Evolutionary conservation across 768 basidiomycete genomes (phyloP).

Genomic region (Pholiota molesta): DNA sequence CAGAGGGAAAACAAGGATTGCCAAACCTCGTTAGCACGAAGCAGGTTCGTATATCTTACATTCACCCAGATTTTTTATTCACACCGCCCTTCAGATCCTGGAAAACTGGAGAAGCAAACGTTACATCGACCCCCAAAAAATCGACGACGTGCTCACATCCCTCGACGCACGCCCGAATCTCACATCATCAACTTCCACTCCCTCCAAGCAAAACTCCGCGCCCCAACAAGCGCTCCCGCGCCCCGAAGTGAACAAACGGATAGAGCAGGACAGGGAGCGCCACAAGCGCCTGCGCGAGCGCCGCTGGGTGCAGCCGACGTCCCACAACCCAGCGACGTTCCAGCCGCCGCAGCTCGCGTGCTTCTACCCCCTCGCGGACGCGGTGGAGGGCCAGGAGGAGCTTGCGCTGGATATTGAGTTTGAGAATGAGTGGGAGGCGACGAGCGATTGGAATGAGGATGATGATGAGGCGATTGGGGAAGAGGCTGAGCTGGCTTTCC

Average conservation of each 20-base stretch:
- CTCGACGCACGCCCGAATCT: constrained; percentile 49
- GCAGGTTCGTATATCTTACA: constrained; percentile 56
- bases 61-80: background rate
- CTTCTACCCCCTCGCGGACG: constrained; percentile 60
- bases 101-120: constrained; percentile 90
- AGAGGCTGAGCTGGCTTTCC: constrained; percentile 74
- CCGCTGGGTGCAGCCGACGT: constrained; percentile 85
- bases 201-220: constrained; percentile 18
- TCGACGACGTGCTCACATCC: constrained; percentile 67
- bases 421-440: constrained; percentile 89
- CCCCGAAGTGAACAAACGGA: constrained; percentile 79
- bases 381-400: constrained; percentile 58
- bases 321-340: constrained; percentile 49
- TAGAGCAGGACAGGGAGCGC: constrained; percentile 91
- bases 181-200: constrained; percentile 24
- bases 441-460: constrained; percentile 90
- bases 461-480: constrained; percentile 77
- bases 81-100: constrained; percentile 62
- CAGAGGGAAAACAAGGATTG: constrained; percentile 83
- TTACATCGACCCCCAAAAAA: constrained; percentile 74
- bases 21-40: constrained; percentile 87
- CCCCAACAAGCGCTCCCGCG: constrained; percentile 48
- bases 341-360: constrained; percentile 53
- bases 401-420: constrained; percentile 76
- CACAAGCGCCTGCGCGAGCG: constrained; percentile 91